phyloP scores from a whole-genome alignment of 139 green algal genomes.

The Nannochloris sp. region DNA sequence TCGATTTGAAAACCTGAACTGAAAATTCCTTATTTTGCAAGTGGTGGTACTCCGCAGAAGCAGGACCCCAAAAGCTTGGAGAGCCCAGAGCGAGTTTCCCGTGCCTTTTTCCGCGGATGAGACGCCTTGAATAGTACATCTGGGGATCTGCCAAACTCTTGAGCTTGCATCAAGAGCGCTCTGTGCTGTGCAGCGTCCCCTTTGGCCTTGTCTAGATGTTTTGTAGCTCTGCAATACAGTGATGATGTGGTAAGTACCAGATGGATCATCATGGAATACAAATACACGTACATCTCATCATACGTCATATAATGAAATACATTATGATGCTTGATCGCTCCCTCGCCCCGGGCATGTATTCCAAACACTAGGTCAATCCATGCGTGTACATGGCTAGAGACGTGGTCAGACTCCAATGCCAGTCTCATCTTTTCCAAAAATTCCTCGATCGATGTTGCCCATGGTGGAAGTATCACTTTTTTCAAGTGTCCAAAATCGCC shows the following conservation, averaged over 20 bases:
- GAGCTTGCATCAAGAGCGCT: slow-evolving; percentile 49
- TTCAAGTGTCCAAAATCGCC: slow-evolving; percentile 23
- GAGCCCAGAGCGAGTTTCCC: neutral
- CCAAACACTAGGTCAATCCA: slow-evolving; percentile 78
- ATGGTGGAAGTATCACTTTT: slow-evolving; percentile 61
- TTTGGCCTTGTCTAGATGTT: slow-evolving; percentile 20
- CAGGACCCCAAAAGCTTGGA: too few species aligned
- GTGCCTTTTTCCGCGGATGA: slow-evolving; percentile 19
- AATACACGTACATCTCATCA: slow-evolving; percentile 31
- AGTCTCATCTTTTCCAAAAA: slow-evolving; percentile 35
- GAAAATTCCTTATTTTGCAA: too few species aligned
- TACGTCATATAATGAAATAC: slow-evolving; percentile 72
- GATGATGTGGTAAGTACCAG: neutral
- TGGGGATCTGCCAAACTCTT: slow-evolving; percentile 62
- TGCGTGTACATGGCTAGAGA: slow-evolving; percentile 46
- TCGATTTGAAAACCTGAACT: too few species aligned
- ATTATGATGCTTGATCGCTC: slow-evolving; percentile 49
- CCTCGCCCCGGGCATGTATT: slow-evolving; percentile 19
- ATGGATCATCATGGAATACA: neutral
- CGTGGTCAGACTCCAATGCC: slow-evolving; percentile 52
- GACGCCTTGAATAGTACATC: slow-evolving; percentile 22
- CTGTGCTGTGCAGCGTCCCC: slow-evolving; percentile 14
- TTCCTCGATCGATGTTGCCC: slow-evolving; percentile 38
- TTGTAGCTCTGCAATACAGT: slow-evolving; percentile 15
- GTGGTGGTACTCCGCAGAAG: too few species aligned